phyloP scores from a whole-genome alignment of 768 basidiomycete species.

The Boletus rufocinnamomeus region DNA sequence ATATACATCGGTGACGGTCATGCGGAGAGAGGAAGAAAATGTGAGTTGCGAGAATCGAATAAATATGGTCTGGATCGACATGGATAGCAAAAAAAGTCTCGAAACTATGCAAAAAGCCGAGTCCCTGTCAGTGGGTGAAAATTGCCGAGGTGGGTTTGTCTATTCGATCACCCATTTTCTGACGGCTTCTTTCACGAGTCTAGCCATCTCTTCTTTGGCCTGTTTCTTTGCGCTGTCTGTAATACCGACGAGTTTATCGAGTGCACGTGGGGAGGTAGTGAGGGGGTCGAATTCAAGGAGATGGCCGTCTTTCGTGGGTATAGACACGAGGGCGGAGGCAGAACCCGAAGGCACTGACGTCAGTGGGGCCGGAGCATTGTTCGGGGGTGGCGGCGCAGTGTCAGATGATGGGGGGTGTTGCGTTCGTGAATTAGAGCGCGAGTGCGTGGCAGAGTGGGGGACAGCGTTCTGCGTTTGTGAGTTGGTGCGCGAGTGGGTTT shows the following conservation, averaged over 20 bases:
- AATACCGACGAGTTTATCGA: conserved; percentile 78
- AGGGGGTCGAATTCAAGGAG: conserved; percentile 86
- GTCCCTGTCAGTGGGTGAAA: background rate
- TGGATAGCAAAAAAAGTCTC: background rate
- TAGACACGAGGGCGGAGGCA: conserved; percentile 66
- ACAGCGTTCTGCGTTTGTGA: conserved; percentile 47
- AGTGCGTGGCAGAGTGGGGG: conserved; percentile 32
- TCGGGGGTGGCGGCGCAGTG: background rate
- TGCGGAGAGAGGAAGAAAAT: background rate
- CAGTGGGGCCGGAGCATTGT: background rate
- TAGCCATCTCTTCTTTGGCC: conserved; percentile 73
- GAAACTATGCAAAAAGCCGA: conserved; percentile 6
- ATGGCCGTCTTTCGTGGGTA: conserved; percentile 81
- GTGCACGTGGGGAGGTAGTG: conserved; percentile 63
- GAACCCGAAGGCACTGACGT: conserved; percentile 9
- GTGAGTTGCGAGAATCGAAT: conserved; percentile 11
- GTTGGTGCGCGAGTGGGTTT: conserved; percentile 46
- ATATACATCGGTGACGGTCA: conserved; percentile 18
- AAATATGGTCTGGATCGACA: conserved; percentile 11
- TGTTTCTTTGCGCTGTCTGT: conserved; percentile 82
- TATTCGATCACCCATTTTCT: conserved; percentile 71
- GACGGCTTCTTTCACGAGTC: conserved; percentile 69
- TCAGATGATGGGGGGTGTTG: conserved; percentile 18
- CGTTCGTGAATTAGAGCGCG: conserved; percentile 44
- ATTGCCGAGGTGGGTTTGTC: background rate